Base-by-base conservation (phyloP, 768 basidiomycete genomes). In the Crepidotus variabilis region DNA sequence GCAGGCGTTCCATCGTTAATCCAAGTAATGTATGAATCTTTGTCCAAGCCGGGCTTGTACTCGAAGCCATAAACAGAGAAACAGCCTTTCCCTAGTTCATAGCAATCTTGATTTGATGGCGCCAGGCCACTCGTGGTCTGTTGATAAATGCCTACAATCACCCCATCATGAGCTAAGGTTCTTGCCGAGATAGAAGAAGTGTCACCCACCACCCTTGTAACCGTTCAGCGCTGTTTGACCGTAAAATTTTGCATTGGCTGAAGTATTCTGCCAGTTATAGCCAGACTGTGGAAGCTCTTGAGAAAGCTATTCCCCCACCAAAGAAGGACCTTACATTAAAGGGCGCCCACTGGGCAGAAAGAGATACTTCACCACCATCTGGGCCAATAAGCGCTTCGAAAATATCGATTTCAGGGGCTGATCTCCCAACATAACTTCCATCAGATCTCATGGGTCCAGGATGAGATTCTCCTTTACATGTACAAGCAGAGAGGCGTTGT, bases 121-220 rank as follows among this genome's bases (percentile, higher is more conserved):
- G 85, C 80, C 11, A 92, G 71, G 14, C 80, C 85, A 21, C 87
- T 90, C 1, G 87, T 85, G 21, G 88, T 85, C 69, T 92, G 87
- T 65, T 93, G 92, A 61, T 80, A 81, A 8, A 76, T 79, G 24
- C 68, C 67, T 69, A 32, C 18, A 48, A 16, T 22, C n/a, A 74
- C 79, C 33, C 72, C 62, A 59, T 82, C 77, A 56, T 4, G 77
- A 36, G 47, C 20, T 6, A 36, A 14, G 18, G 14, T n/a, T 18
- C n/a, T 23, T 33, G 14, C 13, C 5, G 10, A 18, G 8, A 7
- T 1, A 36, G 24, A 35, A 8, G 18, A 72, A 20, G 10, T 70
- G 21, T 60, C 69, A 83, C 34, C 73, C 71, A 68, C 87, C 87
- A 28, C 90, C 90, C 24, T 67, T 74, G 63, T 85, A 90, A 9